A percentile compares a stretch with the other conserved stretches of the same genome.
These are phyloP conservation scores for Rosa chinensis DNA, from an alignment of 306 rosid genomes.

Conservation along the genomic window DNA sequence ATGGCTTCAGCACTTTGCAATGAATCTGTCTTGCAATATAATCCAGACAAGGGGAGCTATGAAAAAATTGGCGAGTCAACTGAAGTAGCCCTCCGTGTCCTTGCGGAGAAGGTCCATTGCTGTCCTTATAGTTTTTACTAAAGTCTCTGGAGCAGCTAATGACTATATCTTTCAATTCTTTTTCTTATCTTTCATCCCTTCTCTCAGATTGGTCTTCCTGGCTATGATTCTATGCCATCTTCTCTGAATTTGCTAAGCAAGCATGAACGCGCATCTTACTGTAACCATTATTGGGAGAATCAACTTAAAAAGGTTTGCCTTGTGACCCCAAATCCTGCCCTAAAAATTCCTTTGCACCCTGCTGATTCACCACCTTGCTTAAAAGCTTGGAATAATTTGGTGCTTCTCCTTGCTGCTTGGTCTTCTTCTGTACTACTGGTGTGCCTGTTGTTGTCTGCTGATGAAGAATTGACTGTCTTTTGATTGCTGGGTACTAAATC, in stretches of 20 bases:
- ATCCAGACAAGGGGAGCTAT: conserved; percentile 82
- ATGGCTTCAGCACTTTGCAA: conserved; percentile 97
- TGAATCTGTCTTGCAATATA: conserved; percentile 86
- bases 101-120: conserved; percentile 76
- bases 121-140: background rate
- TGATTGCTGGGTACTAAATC: background rate
- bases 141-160: background rate
- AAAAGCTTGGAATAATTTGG: conserved; percentile 4
- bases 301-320: conserved; percentile 81
- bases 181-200: conserved; percentile 2
- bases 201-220: conserved; percentile 92
- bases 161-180: conserved; percentile 14
- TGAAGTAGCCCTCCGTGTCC: conserved; percentile 96
- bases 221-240: conserved; percentile 92
- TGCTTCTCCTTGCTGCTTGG: conserved; percentile 10
- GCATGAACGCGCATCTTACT: conserved; percentile 97
- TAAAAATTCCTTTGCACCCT: background rate
- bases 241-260: conserved; percentile 87
- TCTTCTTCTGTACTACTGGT: background rate
- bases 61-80: conserved; percentile 99
- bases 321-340: background rate
- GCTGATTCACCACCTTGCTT: background rate
- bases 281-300: conserved; percentile 94
- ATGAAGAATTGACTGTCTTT: background rate
- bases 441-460: background rate